These are phyloP conservation scores for Lipomyces yamadae DNA, from an alignment of 805 yeast species.

Conservation along the genomic window DNA sequence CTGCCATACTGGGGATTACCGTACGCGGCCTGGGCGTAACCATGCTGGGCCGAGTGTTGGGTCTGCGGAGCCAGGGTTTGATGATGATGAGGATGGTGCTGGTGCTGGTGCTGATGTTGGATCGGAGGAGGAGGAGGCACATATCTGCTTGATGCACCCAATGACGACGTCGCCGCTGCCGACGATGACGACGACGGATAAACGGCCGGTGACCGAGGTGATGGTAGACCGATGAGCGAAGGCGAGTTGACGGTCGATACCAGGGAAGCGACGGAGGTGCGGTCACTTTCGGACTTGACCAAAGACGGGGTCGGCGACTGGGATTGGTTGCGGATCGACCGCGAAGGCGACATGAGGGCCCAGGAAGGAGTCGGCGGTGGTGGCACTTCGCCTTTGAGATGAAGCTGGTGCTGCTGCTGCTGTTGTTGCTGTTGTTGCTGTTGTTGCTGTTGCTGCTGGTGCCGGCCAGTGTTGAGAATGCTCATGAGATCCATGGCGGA, in stretches of 20 bases:
- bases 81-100: not conserved
- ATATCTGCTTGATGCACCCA: slow-evolving; percentile 3
- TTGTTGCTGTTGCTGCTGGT: slow-evolving; percentile 21
- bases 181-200: slow-evolving; percentile 1
- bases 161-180: too few relatives aligned
- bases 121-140: slow-evolving; percentile 18
- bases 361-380: slow-evolving; percentile 15
- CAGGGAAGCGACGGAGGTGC: slow-evolving; percentile 37
- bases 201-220: slow-evolving; percentile 34
- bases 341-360: slow-evolving; percentile 35
- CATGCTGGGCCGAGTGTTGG: slow-evolving; percentile 9
- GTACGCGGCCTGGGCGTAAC: slow-evolving; percentile 15
- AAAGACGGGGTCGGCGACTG: slow-evolving; percentile 37
- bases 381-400: not conserved
- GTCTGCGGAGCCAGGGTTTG: not conserved
- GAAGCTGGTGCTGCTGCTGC: slow-evolving; percentile 3
- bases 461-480: slow-evolving; percentile 34
- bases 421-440: slow-evolving; percentile 24
- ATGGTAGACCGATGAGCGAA: slow-evolving; percentile 36
- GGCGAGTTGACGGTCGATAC: slow-evolving; percentile 35
- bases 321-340: slow-evolving; percentile 33
- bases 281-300: slow-evolving; percentile 33
- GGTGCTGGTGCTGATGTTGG: not conserved
- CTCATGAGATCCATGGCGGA: slow-evolving; percentile 29
- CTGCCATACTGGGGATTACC: slow-evolving; percentile 12